phyloP scores from a whole-genome alignment of 2,329 filamentous ascomycete species.

The Hymenoscyphus linearis region DNA sequence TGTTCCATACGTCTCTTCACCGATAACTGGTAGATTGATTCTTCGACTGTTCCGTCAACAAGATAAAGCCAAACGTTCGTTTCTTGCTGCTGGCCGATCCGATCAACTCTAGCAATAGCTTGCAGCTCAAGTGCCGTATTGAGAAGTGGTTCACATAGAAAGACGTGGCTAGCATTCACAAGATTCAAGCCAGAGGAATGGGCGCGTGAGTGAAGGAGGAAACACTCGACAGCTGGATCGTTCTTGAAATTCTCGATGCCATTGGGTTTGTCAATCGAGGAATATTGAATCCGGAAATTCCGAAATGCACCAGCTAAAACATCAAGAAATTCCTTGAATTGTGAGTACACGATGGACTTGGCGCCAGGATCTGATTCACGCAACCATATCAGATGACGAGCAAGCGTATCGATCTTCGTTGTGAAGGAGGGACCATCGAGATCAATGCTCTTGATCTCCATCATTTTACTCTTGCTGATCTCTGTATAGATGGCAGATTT shows the following conservation, averaged over 20 bases:
- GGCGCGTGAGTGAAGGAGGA: slow-evolving; percentile 82
- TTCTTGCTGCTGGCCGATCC: slow-evolving; percentile 81
- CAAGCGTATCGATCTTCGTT: slow-evolving; percentile 82
- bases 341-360: slow-evolving; percentile 92
- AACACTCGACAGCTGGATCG: slow-evolving; percentile 70
- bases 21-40: slow-evolving; percentile 84
- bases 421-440: slow-evolving; percentile 70
- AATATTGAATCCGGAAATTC: slow-evolving; percentile 67
- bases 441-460: slow-evolving; percentile 77
- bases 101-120: slow-evolving; percentile 88
- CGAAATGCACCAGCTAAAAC: slow-evolving; percentile 67
- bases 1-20: slow-evolving; percentile 74
- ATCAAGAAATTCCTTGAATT: slow-evolving; percentile 75
- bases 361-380: slow-evolving; percentile 77
- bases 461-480: slow-evolving; percentile 65
- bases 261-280: slow-evolving; percentile 60
- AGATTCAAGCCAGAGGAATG: slow-evolving; percentile 87
- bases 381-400: slow-evolving; percentile 80
- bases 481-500: slow-evolving; percentile 66
- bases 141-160: slow-evolving; percentile 88
- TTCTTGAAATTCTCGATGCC: slow-evolving; percentile 74
- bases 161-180: slow-evolving; percentile 88
- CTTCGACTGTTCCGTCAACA: slow-evolving; percentile 84
- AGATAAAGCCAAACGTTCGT: slow-evolving; percentile 97
- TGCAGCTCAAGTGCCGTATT: slow-evolving; percentile 93